Evolutionary conservation across 1,139 yeast species (phyloP), one percentile per base, ranked within the genome.

Genomic region (Scheffersomyces parashehatae): DNA sequence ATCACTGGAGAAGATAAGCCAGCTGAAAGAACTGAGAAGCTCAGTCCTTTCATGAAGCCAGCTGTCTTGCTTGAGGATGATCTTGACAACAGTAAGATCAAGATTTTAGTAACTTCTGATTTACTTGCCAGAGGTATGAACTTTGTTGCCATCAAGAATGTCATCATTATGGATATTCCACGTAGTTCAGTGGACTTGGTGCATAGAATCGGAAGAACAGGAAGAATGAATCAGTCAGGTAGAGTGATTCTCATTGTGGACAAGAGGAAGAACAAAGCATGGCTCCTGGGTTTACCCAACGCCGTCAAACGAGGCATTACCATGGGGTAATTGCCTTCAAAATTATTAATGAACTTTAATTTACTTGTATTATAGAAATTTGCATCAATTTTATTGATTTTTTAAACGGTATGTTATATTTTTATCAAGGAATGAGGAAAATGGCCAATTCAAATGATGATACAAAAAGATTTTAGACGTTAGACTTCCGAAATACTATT

Each of bases 191-290:
- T 88, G 28, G 99, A 91, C 64, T 73, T 93, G 46, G 82, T 93
- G 15, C 99, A 93, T 60, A 73, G 99, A 49, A 85, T 90, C 4
- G 99, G 99, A 2, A 79, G 99, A 66, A 93, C 98, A 0, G 98
- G 97, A 4, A 73, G 99, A 59, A 85, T 90, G 85, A 87, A 86
- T 42, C 90, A 87, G 59, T 76, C 85, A 36, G 99, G 99, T 13
- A 76, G 97, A 49, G 97, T 88, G 2, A 84, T 89, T 54, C 71
- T 91, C 55, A 81, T 91, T 46, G 72, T 73, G 29, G 85, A 85
- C 54, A 82, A 83, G 51, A 77, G 77, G 54, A 85, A 88, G 39
- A 70, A 70, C 28, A 83, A 85, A 55, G 76, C 87, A 7, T 90
- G 96, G 93, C 84, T 91, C 28, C 84, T 84, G 56, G 96, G 95